Conservation (phyloP, 805 yeast genomes). For the Peterozyma toletana region DNA sequence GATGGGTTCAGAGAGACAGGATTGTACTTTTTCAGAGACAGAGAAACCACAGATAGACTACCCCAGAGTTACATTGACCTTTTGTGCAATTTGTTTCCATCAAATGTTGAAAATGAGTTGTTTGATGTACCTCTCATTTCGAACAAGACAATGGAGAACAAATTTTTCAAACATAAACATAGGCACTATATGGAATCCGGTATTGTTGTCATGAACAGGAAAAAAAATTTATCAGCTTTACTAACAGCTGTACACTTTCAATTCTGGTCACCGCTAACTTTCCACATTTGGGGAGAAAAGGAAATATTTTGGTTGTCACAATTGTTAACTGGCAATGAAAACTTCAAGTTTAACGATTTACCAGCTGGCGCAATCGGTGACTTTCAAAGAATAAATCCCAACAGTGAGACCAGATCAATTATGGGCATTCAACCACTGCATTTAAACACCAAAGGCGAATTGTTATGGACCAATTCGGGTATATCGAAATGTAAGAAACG, state of each 20-base stretch:
- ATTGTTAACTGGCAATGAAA: conserved; percentile 47
- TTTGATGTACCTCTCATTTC: conserved; percentile 25
- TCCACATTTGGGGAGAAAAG: conserved; percentile 71
- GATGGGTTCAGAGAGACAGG: conserved; percentile 27
- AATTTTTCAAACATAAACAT: conserved; percentile 31
- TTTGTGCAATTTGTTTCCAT: conserved; percentile 25
- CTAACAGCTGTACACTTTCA: conserved; percentile 35
- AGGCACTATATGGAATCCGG: conserved; percentile 45
- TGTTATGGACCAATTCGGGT: conserved; percentile 73
- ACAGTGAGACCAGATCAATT: conserved; percentile 12
- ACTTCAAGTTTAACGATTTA: conserved; percentile 40
- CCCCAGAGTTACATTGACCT: conserved; percentile 38
- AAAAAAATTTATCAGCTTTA: conserved; percentile 41
- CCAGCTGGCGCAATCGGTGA: conserved; percentile 53
- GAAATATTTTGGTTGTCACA: conserved; percentile 73
- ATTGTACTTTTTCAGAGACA: conserved; percentile 43
- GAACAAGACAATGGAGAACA: conserved; percentile 21
- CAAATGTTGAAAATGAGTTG: conserved; percentile 4
- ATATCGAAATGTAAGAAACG: conserved; percentile 49
- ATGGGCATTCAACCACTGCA: conserved; percentile 46
- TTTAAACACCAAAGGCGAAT: conserved; percentile 40
- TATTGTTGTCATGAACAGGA: conserved; percentile 37
- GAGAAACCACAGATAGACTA: conserved; percentile 22
- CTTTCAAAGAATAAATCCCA: conserved; percentile 12
- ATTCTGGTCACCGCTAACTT: conserved; percentile 32